Base-by-base conservation (phyloP, 345 rosid species). In the Trapa incisa region DNA sequence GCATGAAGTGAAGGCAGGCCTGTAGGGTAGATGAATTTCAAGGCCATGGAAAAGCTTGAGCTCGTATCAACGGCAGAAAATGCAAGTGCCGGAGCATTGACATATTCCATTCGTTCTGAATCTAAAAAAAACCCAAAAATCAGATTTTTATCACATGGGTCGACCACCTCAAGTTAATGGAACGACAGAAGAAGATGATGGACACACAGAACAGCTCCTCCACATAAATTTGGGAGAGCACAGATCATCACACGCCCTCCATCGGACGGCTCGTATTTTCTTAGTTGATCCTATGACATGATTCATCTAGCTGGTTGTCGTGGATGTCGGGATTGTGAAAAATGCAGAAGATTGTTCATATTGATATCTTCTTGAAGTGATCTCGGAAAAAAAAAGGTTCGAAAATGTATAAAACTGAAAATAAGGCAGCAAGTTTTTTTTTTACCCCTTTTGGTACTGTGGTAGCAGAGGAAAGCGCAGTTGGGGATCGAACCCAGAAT, bases 401-500 rank as follows among this genome's bases (percentile, higher is more conserved):
- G 29, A 22, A 22, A 22, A 22, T 22, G 29, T 22, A 22, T 22
- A 22, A 22, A 22, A 22, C 29, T 22, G 29, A 22, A 22, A 22
- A 22, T 22, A 22, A 22, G 29, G 29, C 29, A 22, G 29, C 29
- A 22, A 22, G 29, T 22, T 22, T 22, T 22, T 22, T 22, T 22
- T 22, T 22, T 22, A 22, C 29, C 29, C 29, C 29, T 22, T 22
- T 22, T 22, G 29, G 29, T 22, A 22, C 29, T 22, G 29, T 22
- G 0, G 29, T 22, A 22, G 29, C 29, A 22, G 29, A 22, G 29
- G 29, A 22, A 22, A 22, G 29, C 29, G 12, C 56, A 5, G 56
- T 22, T 50, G 48, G 48, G 12, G 48, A 45, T 45, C 48, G 48
- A 45, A 45, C 48, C 48, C 48, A 45, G 48, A 45, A 61, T 80